Percentiles rank a stretch among this genome's conserved stretches.
These are phyloP conservation scores for Rhizopogon vulgaris DNA, from an alignment of 768 basidiomycete species.

Conservation along the genomic window DNA sequence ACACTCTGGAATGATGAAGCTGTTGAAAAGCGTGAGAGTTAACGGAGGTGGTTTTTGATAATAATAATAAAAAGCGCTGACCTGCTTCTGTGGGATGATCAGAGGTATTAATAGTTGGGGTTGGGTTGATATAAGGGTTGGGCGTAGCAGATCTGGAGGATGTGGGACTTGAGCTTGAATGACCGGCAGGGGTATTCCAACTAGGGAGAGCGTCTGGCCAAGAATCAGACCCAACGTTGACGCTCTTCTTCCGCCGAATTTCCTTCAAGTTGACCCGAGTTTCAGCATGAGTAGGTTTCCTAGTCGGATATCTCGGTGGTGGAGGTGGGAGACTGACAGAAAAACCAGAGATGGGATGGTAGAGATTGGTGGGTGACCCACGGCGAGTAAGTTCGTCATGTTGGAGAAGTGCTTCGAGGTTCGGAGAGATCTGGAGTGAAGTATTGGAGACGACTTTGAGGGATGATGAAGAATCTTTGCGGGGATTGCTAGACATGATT, in stretches of 20 bases:
- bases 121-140: slow-evolving; percentile 33
- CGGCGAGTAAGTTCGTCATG: slow-evolving; percentile 47
- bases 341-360: slow-evolving; percentile 11
- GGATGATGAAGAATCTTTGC: not conserved
- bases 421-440: slow-evolving; percentile 47
- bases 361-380: slow-evolving; percentile 15
- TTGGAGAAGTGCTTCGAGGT: slow-evolving; percentile 54
- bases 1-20: not conserved
- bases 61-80: slow-evolving; percentile 1
- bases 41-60: not conserved
- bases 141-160: slow-evolving; percentile 17
- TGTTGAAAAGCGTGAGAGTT: not conserved
- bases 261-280: slow-evolving; percentile 12
- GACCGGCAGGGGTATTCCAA: not conserved
- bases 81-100: slow-evolving; percentile 8
- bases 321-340: slow-evolving; percentile 26
- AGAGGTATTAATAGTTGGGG: slow-evolving; percentile 19
- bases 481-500: not conserved
- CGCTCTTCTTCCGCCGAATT: slow-evolving; percentile 8
- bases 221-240: slow-evolving; percentile 11
- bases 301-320: slow-evolving; percentile 22
- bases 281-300: slow-evolving; percentile 11
- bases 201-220: slow-evolving; percentile 18
- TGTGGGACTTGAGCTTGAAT: slow-evolving; percentile 6
- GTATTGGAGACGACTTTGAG: slow-evolving; percentile 1